Conservation (phyloP, 352 stramenopile genomes). For the Globisporangium alternatum region DNA sequence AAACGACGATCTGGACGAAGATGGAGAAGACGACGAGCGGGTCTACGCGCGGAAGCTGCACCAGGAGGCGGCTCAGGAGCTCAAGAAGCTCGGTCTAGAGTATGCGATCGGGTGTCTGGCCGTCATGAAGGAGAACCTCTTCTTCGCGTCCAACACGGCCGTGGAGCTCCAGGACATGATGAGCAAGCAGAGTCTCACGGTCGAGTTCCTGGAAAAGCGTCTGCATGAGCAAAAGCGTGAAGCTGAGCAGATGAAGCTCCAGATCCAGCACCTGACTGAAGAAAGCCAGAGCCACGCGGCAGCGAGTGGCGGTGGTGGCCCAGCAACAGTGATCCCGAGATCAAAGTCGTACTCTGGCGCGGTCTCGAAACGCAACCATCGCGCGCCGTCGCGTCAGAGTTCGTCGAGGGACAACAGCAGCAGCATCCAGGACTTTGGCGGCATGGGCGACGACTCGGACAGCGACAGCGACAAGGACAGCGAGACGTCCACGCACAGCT, state of each 20-base stretch:
- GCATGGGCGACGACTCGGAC: constrained; percentile 35
- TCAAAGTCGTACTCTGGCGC: constrained; percentile 31
- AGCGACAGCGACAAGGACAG: constrained; percentile 46
- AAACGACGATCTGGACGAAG: neutral
- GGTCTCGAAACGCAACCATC: constrained; percentile 2
- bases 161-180: constrained; percentile 62
- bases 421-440: constrained; percentile 16
- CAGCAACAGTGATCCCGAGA: constrained; percentile 16
- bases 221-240: constrained; percentile 60
- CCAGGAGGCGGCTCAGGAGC: constrained; percentile 31
- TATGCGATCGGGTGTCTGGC: constrained; percentile 52
- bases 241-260: constrained; percentile 42
- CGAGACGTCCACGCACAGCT: constrained; percentile 16
- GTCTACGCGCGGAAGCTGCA: constrained; percentile 25
- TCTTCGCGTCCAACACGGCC: constrained; percentile 60
- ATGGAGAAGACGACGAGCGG: constrained; percentile 21
- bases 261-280: constrained; percentile 36
- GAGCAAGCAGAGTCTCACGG: constrained; percentile 43
- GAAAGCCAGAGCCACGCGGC: neutral
- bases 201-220: constrained; percentile 53
- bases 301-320: neutral
- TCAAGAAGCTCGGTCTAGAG: constrained; percentile 40
- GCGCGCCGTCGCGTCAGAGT: neutral
- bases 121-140: constrained; percentile 66
- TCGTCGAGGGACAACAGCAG: constrained; percentile 7